phyloP scores from a whole-genome alignment of 23 red algal species.

The Gracilaria domingensis region DNA sequence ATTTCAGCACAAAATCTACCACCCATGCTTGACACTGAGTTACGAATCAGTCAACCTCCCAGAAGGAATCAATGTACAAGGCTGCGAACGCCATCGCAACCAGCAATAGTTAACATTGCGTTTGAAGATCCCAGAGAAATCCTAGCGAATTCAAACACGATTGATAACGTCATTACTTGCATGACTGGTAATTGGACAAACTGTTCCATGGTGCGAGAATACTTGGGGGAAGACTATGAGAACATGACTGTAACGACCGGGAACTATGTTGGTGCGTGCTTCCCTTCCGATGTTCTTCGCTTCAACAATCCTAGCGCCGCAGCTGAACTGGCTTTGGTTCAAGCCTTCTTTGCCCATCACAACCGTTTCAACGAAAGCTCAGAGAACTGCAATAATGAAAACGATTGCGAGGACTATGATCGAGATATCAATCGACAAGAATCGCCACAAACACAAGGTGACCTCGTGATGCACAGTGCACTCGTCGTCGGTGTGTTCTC shows the following conservation, averaged over 20 bases:
- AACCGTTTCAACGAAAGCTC: slow-evolving; percentile 25
- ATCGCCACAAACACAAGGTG: not conserved
- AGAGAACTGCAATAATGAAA: slow-evolving; percentile 3
- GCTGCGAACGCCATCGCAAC: slow-evolving; percentile 43
- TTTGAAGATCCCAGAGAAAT: not conserved
- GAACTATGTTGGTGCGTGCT: slow-evolving; percentile 59
- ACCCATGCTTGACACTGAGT: slow-evolving; percentile 39
- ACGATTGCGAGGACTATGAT: slow-evolving; percentile 24
- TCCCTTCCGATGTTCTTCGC: slow-evolving; percentile 29
- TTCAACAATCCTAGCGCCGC: slow-evolving; percentile 11
- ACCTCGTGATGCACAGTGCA: slow-evolving; percentile 28
- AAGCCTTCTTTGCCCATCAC: slow-evolving; percentile 66
- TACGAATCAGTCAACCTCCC: slow-evolving; percentile 9
- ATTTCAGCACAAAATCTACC: slow-evolving; percentile 60
- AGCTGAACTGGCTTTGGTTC: slow-evolving; percentile 47
- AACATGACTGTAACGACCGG: slow-evolving; percentile 25
- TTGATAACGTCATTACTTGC: slow-evolving; percentile 66
- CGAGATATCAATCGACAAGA: slow-evolving; percentile 8
- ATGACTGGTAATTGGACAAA: slow-evolving; percentile 60
- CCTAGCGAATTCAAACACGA: not conserved
- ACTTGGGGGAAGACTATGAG: slow-evolving; percentile 35
- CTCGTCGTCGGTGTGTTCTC: slow-evolving; percentile 43
- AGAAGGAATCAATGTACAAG: slow-evolving; percentile 21
- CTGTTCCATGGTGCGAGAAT: slow-evolving; percentile 46
- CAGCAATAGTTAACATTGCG: slow-evolving; percentile 36